phyloP scores from a whole-genome alignment of 805 yeast species.

The Lipomyces sp. region DNA sequence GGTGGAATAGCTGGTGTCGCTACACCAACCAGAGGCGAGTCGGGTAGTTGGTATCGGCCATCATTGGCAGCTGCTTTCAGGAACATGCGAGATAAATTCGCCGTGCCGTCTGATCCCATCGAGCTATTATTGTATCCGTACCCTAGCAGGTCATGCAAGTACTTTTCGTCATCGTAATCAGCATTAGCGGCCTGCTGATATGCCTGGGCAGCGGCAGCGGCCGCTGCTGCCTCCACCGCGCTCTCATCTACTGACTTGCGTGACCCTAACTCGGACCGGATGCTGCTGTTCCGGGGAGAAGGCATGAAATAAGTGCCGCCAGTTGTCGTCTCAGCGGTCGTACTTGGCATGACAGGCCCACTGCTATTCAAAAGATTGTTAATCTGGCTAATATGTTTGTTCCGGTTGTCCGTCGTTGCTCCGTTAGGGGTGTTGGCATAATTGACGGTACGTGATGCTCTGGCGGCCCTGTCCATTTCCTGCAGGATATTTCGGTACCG shows the following conservation, averaged over 20 bases:
- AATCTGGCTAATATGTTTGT: slow-evolving; percentile 31
- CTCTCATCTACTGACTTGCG: slow-evolving; percentile 2
- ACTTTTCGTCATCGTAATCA: slow-evolving; percentile 36
- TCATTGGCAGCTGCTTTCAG: slow-evolving; percentile 37
- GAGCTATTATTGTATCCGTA: slow-evolving; percentile 25
- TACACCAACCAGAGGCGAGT: slow-evolving; percentile 25
- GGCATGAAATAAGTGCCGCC: slow-evolving; percentile 31
- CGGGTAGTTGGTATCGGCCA: slow-evolving; percentile 36
- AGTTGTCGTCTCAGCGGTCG: slow-evolving; percentile 7
- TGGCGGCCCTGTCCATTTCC: slow-evolving; percentile 38
- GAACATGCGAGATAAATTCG: slow-evolving; percentile 34
- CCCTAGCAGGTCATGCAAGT: slow-evolving; percentile 34
- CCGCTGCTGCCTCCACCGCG: slow-evolving; percentile 21
- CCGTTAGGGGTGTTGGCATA: slow-evolving; percentile 7
- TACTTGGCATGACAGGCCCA: slow-evolving; percentile 8
- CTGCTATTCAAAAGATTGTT: slow-evolving; percentile 28
- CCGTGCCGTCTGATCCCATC: slow-evolving; percentile 25
- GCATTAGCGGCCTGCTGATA: slow-evolving; percentile 28
- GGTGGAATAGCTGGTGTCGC: slow-evolving; percentile 16
- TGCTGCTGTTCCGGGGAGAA: slow-evolving; percentile 27
- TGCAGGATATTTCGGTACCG: slow-evolving; percentile 35
- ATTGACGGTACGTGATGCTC: slow-evolving; percentile 35
- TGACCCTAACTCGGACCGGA: slow-evolving; percentile 26
- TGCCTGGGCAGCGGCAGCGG: slow-evolving; percentile 25
- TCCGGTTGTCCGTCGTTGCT: slow-evolving; percentile 16